These are phyloP conservation scores for Amesomyces nigricolor DNA, from an alignment of 2,329 filamentous ascomycete species.

Conservation along the genomic window DNA sequence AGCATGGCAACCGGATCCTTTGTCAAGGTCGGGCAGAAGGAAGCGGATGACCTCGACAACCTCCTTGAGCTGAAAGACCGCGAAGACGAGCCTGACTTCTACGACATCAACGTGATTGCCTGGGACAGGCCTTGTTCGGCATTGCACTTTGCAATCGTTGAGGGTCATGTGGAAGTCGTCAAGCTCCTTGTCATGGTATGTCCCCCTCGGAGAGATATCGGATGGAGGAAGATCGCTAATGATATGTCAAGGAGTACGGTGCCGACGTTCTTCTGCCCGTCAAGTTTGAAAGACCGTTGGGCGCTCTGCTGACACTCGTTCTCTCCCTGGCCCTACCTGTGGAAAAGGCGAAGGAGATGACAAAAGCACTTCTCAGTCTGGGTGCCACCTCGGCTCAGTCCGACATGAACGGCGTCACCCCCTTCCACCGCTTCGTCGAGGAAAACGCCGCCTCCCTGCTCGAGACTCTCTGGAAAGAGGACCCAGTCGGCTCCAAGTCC, in stretches of 20 bases:
- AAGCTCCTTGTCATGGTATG: constrained; percentile 58
- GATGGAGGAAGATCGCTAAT: not conserved
- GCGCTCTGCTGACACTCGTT: constrained; percentile 63
- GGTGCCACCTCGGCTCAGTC: constrained; percentile 71
- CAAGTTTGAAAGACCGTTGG: constrained; percentile 54
- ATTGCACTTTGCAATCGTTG: constrained; percentile 71
- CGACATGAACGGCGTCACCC: constrained; percentile 58
- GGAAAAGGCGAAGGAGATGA: constrained; percentile 60
- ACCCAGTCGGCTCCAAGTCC: constrained; percentile 54
- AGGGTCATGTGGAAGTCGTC: constrained; percentile 64
- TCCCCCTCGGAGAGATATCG: not conserved
- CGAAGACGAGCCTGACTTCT: constrained; percentile 69
- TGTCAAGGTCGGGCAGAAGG: constrained; percentile 55
- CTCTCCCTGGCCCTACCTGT: constrained; percentile 60
- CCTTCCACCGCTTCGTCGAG: constrained; percentile 59
- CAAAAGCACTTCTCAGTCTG: constrained; percentile 57
- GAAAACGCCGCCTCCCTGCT: constrained; percentile 43
- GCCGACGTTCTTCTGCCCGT: constrained; percentile 71
- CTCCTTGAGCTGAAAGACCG: constrained; percentile 46
- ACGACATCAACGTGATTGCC: constrained; percentile 69
- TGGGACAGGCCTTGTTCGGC: constrained; percentile 74
- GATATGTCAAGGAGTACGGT: constrained; percentile 53
- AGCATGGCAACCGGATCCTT: constrained; percentile 66
- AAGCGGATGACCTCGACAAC: constrained; percentile 35
- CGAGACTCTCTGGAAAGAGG: constrained; percentile 47